Evolutionary conservation across 2,329 filamentous ascomycete genomes (phyloP).

Genomic region (Diaporthe australafricana): DNA sequence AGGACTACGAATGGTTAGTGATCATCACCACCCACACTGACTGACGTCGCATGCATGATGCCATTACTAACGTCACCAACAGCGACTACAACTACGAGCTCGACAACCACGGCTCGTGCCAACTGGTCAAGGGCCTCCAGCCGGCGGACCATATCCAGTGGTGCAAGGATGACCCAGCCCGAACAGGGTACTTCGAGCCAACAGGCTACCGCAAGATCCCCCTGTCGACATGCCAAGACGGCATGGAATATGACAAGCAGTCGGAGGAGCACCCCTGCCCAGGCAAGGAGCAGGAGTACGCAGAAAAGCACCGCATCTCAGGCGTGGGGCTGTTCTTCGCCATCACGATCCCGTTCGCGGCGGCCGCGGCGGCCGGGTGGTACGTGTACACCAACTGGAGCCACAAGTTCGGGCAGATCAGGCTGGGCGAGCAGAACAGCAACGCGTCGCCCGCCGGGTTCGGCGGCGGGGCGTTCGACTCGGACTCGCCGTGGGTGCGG

Average conservation of each 20-base stretch:
- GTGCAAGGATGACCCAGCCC: constrained; percentile 72
- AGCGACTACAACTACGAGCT: constrained; percentile 96
- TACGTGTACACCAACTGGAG: constrained; percentile 89
- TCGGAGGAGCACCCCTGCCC: constrained; percentile 74
- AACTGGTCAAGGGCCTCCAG: constrained; percentile 77
- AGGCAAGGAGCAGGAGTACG: constrained; percentile 84
- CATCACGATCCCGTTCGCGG: constrained; percentile 78
- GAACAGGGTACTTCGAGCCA: constrained; percentile 83
- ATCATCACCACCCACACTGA: background rate
- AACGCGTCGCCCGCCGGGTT: constrained; percentile 45
- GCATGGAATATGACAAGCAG: constrained; percentile 78
- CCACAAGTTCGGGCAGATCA: constrained; percentile 91
- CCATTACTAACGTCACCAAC: constrained; percentile 43
- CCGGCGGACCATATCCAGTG: constrained; percentile 64
- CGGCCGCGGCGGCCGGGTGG: constrained; percentile 81
- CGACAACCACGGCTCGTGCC: constrained; percentile 80
- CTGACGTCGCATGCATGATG: background rate
- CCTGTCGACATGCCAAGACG: constrained; percentile 86
- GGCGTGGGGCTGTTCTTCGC: constrained; percentile 87
- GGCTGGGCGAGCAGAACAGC: constrained; percentile 75
- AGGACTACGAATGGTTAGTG: constrained; percentile 92
- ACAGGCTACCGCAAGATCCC: constrained; percentile 92
- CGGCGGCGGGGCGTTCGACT: constrained; percentile 64
- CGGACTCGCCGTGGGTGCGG: constrained; percentile 81
- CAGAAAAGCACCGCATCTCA: constrained; percentile 75